A percentile compares a stretch with the other conserved stretches of the same genome.
Conservation (phyloP, 2,329 filamentous ascomycete species). For the Thielaviopsis musarum region DNA sequence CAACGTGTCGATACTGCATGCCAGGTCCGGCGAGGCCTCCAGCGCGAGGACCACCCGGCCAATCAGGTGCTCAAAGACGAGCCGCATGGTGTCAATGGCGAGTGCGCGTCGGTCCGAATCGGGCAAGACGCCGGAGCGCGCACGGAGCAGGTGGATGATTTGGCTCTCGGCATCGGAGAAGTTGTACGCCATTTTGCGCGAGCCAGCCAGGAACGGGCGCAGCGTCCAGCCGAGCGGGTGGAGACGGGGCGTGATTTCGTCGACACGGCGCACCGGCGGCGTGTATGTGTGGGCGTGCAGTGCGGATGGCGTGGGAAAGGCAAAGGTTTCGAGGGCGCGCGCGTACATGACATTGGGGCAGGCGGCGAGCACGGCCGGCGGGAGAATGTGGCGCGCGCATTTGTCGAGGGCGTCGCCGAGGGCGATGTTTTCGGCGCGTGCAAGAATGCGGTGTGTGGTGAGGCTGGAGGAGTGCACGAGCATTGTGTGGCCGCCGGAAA, state of each 20-base stretch:
- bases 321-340: constrained; percentile 60
- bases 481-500: constrained; percentile 84
- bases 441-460: constrained; percentile 55
- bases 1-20: constrained; percentile 36
- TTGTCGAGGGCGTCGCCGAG: constrained; percentile 86
- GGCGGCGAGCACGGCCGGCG: constrained; percentile 34
- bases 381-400: constrained; percentile 59
- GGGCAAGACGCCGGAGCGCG: constrained; percentile 15
- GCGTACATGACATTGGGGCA: constrained; percentile 61
- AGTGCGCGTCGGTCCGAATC: constrained; percentile 45
- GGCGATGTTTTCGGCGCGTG: constrained; percentile 62
- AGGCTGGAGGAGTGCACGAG: constrained; percentile 58
- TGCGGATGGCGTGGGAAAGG: constrained; percentile 36
- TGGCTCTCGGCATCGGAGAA: constrained; percentile 57
- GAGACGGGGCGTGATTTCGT: constrained; percentile 33
- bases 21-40: constrained; percentile 14
- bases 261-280: constrained; percentile 37
- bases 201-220: constrained; percentile 45
- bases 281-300: constrained; percentile 31
- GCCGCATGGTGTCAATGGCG: constrained; percentile 57
- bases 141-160: constrained; percentile 37
- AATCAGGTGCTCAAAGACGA: constrained; percentile 75
- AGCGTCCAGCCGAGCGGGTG: constrained; percentile 43
- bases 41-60: constrained; percentile 46
- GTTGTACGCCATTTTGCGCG: constrained; percentile 45